Conservation (phyloP, 139 green algal genomes). For the Limnomonas spitsbergensis region DNA sequence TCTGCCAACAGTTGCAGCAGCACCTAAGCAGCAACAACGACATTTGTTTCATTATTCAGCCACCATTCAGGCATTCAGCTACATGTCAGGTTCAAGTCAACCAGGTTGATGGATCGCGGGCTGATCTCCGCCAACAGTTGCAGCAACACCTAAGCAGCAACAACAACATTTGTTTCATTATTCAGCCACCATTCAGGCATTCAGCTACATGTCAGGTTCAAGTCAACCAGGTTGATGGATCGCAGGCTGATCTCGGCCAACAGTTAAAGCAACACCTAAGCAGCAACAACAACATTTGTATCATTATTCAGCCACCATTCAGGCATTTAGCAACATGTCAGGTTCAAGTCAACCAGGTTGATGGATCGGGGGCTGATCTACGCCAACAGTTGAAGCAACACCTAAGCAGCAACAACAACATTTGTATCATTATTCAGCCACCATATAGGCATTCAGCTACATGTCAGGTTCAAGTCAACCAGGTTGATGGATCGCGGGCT, state of each 20-base stretch:
- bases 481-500: too few relatives aligned
- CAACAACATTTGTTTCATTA: background rate
- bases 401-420: background rate
- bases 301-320: background rate
- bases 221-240: slow-evolving; percentile 30
- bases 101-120: slow-evolving; percentile 29
- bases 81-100: too few relatives aligned
- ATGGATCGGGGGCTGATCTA: slow-evolving; percentile 41
- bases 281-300: background rate
- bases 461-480: too few relatives aligned
- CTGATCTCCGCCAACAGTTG: slow-evolving; percentile 47
- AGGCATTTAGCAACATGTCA: too few relatives aligned
- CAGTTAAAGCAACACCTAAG: slow-evolving; percentile 44
- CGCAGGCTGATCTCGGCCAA: slow-evolving; percentile 38
- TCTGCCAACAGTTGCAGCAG: slow-evolving; percentile 49
- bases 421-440: background rate
- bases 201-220: too few relatives aligned
- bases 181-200: too few relatives aligned
- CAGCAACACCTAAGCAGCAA: slow-evolving; percentile 32
- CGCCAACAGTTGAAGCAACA: slow-evolving; percentile 48
- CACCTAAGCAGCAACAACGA: slow-evolving; percentile 9
- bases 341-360: slow-evolving; percentile 29
- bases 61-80: too few relatives aligned
- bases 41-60: background rate
- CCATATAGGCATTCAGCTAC: too few relatives aligned